Evolutionary conservation across 1,139 yeast genomes (phyloP), one percentile per base, ranked within the genome.

Genomic region (Debaryomycetaceae sp.): DNA sequence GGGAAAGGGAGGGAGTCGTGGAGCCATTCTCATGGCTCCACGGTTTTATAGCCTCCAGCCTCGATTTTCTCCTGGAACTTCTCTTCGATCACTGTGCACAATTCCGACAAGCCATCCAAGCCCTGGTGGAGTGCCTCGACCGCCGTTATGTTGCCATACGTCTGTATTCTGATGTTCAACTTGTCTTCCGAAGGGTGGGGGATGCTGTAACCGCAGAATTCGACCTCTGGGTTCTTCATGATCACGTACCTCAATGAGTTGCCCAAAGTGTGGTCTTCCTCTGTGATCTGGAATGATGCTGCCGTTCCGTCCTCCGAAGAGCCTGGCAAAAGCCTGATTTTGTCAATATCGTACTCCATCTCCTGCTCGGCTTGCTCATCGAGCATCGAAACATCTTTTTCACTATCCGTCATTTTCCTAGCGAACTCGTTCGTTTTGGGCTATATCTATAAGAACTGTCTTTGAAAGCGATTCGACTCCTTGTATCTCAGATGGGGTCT

Each of bases 121-220:
- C 98, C 99, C 65, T 89, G 88, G 58, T 89, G 93, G 40, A 93
- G 77, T 2, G 97, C 99, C 63, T 91, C 96, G 38, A 87, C 82
- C 5, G 99, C 98, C 8, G 98, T 86, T 52, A 83, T 79, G 48
- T 79, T 76, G 41, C 95, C 97, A 60, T 90, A 91, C 1, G 99
- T 95, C 68, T 93, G 99, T 52, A 93, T 89, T 68, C 99, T 82
- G 46, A 93, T 65, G 69, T 95, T 90, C 68, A 93, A 72, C 57
- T 87, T 86, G 49, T 89, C 80, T 67, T 95, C 99, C 34, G 97
- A 88, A 27, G 99, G 99, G 68, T 93, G 99, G n/a, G 99, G 99
- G 51, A 93, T 95, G 41, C 97, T 88, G 70, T 93, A 93, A 47
- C 99, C 99, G 62, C 98, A 93, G 65, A 95, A 93, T 61, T 93